Evolutionary conservation across 768 basidiomycete species (phyloP).

Genomic region (Boletus edulis): DNA sequence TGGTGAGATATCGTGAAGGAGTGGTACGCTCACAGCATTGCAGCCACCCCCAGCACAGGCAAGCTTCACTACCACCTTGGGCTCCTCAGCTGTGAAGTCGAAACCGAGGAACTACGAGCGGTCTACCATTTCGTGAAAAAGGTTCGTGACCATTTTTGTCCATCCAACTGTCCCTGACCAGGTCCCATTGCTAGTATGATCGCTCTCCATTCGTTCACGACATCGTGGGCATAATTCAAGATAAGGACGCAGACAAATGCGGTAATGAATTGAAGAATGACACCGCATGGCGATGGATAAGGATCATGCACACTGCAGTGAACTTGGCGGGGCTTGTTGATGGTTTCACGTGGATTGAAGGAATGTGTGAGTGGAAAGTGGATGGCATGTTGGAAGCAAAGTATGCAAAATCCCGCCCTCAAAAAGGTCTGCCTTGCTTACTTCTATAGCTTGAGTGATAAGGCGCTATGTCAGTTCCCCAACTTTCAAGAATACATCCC

Average conservation of each 20-base stretch:
- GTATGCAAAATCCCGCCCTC: too few species aligned
- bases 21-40: slow-evolving; percentile 88
- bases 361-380: too few species aligned
- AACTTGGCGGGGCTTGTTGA: too few species aligned
- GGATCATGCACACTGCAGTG: too few species aligned
- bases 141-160: slow-evolving; percentile 46
- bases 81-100: slow-evolving; percentile 78
- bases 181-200: slow-evolving; percentile 61
- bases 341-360: too few species aligned
- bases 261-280: too few species aligned
- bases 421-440: too few species aligned
- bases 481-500: too few species aligned
- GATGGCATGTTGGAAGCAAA: too few species aligned
- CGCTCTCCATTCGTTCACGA: slow-evolving; percentile 80
- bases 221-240: slow-evolving; percentile 84
- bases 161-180: slow-evolving; percentile 3
- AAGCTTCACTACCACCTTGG: slow-evolving; percentile 95
- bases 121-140: slow-evolving; percentile 95
- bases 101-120: slow-evolving; percentile 76
- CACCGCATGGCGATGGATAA: too few species aligned
- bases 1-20: slow-evolving; percentile 89
- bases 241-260: slow-evolving; percentile 56
- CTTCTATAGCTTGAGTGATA: too few species aligned
- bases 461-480: too few species aligned
- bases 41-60: slow-evolving; percentile 89